A percentile compares a stretch with the other conserved stretches of the same genome.
Evolutionary conservation across 129 eudicot genomes (phyloP).

Genomic region (Flaveria brownii): DNA sequence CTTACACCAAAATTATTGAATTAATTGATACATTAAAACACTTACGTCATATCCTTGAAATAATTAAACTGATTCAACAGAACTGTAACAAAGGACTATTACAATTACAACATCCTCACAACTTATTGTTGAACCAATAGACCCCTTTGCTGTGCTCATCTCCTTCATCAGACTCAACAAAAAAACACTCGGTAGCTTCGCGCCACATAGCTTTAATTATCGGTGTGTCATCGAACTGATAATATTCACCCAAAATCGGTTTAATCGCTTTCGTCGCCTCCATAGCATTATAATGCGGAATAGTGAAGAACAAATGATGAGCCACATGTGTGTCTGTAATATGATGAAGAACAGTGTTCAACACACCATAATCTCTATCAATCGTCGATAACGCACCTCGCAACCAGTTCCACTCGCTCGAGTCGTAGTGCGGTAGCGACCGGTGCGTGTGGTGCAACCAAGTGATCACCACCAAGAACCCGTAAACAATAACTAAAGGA

Average conservation of each 20-base stretch:
- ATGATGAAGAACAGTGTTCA: conserved; percentile 59
- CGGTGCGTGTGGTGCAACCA: conserved; percentile 60
- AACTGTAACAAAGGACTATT: background rate
- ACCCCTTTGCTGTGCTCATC: conserved; percentile 42
- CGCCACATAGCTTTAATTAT: conserved; percentile 57
- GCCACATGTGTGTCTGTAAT: conserved; percentile 60
- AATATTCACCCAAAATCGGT: conserved; percentile 54
- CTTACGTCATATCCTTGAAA: background rate
- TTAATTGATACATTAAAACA: background rate
- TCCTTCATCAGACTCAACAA: conserved; percentile 54
- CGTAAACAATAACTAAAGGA: conserved; percentile 55
- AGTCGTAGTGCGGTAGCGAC: conserved; percentile 54
- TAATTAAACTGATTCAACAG: background rate
- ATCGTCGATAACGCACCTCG: conserved; percentile 53
- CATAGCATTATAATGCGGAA: conserved; percentile 61
- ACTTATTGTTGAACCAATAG: conserved; percentile 58
- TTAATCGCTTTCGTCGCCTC: conserved; percentile 63
- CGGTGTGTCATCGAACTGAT: conserved; percentile 57
- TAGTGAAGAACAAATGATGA: conserved; percentile 56
- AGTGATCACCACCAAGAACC: conserved; percentile 55
- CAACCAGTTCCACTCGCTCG: conserved; percentile 61
- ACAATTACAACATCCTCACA: conserved; percentile 15
- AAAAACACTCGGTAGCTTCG: conserved; percentile 57
- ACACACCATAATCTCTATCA: conserved; percentile 56
- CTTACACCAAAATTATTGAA: background rate